A percentile compares a stretch with the other conserved stretches of the same genome.
Evolutionary conservation across 2,329 filamentous ascomycete genomes (phyloP).

Genomic region (Botrytis fabae): DNA sequence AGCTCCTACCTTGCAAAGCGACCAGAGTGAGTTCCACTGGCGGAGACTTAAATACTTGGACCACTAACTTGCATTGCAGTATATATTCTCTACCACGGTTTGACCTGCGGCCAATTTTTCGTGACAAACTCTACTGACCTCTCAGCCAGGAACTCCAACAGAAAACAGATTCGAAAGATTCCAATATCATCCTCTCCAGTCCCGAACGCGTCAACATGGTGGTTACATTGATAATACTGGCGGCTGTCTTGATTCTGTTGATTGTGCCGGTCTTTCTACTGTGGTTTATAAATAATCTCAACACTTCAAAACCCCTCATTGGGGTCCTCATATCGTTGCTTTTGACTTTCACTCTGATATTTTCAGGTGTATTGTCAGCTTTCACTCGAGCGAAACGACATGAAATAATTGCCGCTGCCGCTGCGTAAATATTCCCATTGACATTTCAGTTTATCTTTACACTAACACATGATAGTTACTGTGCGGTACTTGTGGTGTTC

Average conservation of each 20-base stretch:
- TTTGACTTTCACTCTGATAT: slow-evolving; percentile 28
- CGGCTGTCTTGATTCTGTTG: background rate
- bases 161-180: background rate
- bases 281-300: background rate
- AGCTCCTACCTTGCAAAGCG: slow-evolving; percentile 20
- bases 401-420: slow-evolving; percentile 32
- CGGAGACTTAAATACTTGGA: background rate
- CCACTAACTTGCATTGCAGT: background rate
- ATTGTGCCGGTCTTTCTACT: background rate
- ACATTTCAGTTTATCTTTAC: background rate
- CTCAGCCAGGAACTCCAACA: background rate
- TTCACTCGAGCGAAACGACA: slow-evolving; percentile 34
- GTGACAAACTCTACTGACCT: background rate
- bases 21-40: background rate
- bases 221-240: background rate
- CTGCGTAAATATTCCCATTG: slow-evolving; percentile 27
- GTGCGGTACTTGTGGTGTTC: background rate
- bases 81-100: slow-evolving; percentile 1
- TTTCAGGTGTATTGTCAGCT: slow-evolving; percentile 26
- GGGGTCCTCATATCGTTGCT: slow-evolving; percentile 9
- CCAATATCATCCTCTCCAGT: background rate
- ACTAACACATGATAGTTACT: background rate
- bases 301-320: background rate
- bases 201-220: background rate
- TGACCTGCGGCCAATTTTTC: background rate